Percentiles rank a stretch among this genome's conserved stretches.
Evolutionary conservation across 2,329 filamentous ascomycete species (phyloP).

Genomic region (Ophiosphaerella herpotricha): DNA sequence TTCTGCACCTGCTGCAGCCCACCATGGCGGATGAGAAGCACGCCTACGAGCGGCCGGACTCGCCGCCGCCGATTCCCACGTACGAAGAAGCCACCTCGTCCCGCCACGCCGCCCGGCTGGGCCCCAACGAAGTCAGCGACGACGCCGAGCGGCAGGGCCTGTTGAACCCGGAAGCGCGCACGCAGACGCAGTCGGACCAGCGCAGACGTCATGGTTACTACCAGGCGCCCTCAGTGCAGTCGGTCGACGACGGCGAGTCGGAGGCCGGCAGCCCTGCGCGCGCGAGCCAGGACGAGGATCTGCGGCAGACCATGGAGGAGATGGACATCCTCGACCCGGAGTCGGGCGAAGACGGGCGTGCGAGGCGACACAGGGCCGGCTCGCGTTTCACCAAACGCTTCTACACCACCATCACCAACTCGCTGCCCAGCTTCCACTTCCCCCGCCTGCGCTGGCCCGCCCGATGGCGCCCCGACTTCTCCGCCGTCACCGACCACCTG

Average conservation of each 20-base stretch:
- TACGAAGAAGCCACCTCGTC: conserved; percentile 80
- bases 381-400: conserved; percentile 61
- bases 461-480: conserved; percentile 23
- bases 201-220: conserved; percentile 59
- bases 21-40: conserved; percentile 49
- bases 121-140: conserved; percentile 65
- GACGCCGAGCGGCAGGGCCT: conserved; percentile 80
- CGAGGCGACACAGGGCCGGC: conserved; percentile 31
- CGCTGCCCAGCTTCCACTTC: conserved; percentile 61
- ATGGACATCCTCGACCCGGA: conserved; percentile 51
- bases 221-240: conserved; percentile 80
- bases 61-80: conserved; percentile 70
- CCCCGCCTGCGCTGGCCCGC: conserved; percentile 45
- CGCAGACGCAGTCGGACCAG: conserved; percentile 32
- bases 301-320: conserved; percentile 84
- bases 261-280: conserved; percentile 58
- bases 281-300: conserved; percentile 57
- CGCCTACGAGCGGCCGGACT: conserved; percentile 52
- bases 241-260: conserved; percentile 65
- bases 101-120: conserved; percentile 53
- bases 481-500: conserved; percentile 41
- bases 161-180: conserved; percentile 57
- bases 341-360: conserved; percentile 34
- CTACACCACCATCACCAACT: conserved; percentile 59
- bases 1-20: conserved; percentile 11